Percentiles rank a stretch among this genome's conserved stretches.
Conservation (phyloP, 2,329 filamentous ascomycete species). For the Cordyceps militaris region DNA sequence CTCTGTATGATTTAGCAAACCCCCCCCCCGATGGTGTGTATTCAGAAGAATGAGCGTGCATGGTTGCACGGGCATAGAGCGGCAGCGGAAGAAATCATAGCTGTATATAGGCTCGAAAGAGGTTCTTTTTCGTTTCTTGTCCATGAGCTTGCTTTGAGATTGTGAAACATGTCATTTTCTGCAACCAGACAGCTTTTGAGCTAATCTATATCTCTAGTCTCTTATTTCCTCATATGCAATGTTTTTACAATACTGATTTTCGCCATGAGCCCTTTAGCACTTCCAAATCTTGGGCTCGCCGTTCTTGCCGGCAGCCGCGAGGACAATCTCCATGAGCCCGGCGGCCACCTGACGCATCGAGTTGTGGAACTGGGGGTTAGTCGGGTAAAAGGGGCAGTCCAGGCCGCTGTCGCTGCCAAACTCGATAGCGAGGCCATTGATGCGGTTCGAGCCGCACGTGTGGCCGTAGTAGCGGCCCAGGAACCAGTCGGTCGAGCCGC, state of each 20-base stretch:
- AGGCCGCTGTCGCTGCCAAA: conserved; percentile 31
- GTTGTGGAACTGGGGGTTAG: conserved; percentile 32
- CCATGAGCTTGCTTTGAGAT: conserved; percentile 19
- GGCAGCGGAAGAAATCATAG: conserved; percentile 11
- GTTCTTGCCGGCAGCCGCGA: conserved; percentile 22
- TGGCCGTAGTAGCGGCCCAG: conserved; percentile 35
- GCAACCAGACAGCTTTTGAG: neutral
- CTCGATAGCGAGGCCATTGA: conserved; percentile 40
- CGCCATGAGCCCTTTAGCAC: neutral
- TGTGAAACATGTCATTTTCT: neutral
- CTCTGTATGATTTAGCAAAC: conserved; percentile 13
- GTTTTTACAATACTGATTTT: neutral
- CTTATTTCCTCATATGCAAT: neutral
- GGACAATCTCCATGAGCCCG: conserved; percentile 41
- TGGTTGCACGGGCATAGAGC: conserved; percentile 3
- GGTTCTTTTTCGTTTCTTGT: conserved; percentile 17
- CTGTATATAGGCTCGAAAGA: conserved; percentile 26
- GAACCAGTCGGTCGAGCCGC: conserved; percentile 40
- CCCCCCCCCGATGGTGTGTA: neutral
- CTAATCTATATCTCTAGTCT: too few relatives aligned
- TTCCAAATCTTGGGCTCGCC: conserved; percentile 17
- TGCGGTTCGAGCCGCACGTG: conserved; percentile 27
- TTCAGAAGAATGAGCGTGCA: conserved; percentile 1
- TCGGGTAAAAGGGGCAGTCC: conserved; percentile 39
- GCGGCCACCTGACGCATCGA: conserved; percentile 38